Evolutionary conservation across 2,329 filamentous ascomycete genomes (phyloP).

Genomic region (Nigrograna mackinnonii): DNA sequence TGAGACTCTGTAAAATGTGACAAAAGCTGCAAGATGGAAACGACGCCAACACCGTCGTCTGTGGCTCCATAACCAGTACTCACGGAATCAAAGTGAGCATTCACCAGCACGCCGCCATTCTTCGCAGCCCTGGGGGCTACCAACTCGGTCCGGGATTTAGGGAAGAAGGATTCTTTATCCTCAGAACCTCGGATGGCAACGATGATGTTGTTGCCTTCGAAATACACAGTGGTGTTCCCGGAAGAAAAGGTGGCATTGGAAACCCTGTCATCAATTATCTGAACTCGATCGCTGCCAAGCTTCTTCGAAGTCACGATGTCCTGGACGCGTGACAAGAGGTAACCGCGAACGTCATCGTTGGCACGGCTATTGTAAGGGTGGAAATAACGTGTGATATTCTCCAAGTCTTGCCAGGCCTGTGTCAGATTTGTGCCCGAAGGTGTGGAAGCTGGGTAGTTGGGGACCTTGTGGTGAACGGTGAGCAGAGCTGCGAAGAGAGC

Average conservation of each 20-base stretch:
- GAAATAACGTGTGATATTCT: constrained; percentile 71
- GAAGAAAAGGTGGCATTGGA: constrained; percentile 77
- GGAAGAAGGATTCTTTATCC: constrained; percentile 76
- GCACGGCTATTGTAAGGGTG: constrained; percentile 87
- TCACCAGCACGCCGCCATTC: constrained; percentile 83
- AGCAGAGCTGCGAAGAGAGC: constrained; percentile 74
- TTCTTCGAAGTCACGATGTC: constrained; percentile 68
- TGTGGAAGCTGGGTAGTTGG: constrained; percentile 62
- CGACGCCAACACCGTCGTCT: constrained; percentile 88
- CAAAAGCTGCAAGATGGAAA: constrained; percentile 83
- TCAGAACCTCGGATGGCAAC: constrained; percentile 85
- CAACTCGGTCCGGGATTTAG: constrained; percentile 46
- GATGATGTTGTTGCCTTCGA: constrained; percentile 90
- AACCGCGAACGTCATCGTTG: constrained; percentile 80
- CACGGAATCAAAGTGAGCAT: constrained; percentile 94
- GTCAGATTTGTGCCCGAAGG: constrained; percentile 74
- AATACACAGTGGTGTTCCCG: constrained; percentile 67
- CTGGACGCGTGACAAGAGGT: constrained; percentile 72
- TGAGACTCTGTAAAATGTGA: constrained; percentile 76
- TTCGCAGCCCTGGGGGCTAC: constrained; percentile 41
- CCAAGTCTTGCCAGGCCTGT: constrained; percentile 84
- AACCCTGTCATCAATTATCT: constrained; percentile 76
- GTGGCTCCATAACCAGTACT: constrained; percentile 92
- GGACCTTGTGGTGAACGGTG: constrained; percentile 75
- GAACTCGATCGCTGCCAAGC: constrained; percentile 46